phyloP scores from a whole-genome alignment of 2,329 filamentous ascomycete genomes.

The Botrytis porri region DNA sequence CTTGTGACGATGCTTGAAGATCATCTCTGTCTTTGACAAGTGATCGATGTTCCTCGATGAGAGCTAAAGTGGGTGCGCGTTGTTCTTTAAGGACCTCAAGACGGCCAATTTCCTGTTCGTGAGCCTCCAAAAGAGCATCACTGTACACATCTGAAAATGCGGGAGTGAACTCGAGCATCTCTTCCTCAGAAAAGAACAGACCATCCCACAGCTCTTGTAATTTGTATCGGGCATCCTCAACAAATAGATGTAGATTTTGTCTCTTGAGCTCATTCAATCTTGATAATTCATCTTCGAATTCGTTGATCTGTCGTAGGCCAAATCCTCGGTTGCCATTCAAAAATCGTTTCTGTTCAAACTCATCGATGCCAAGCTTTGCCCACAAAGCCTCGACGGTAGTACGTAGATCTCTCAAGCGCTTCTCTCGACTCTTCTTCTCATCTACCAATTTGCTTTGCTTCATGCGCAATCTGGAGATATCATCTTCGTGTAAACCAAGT shows the following conservation, averaged over 20 bases:
- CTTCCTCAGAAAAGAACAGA: conserved; percentile 92
- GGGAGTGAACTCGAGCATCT: conserved; percentile 97
- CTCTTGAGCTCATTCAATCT: conserved; percentile 89
- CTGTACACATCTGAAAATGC: conserved; percentile 97
- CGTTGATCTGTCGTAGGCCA: conserved; percentile 87
- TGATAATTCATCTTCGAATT: conserved; percentile 87
- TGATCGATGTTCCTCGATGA: conserved; percentile 79
- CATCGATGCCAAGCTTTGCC: conserved; percentile 82
- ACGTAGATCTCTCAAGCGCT: conserved; percentile 70
- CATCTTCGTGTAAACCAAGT: conserved; percentile 85
- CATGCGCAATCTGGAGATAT: conserved; percentile 67
- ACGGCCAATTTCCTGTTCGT: conserved; percentile 84
- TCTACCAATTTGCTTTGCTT: conserved; percentile 81
- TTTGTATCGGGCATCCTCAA: conserved; percentile 87
- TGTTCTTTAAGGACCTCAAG: conserved; percentile 82
- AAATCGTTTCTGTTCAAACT: conserved; percentile 80
- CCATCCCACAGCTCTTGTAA: conserved; percentile 94
- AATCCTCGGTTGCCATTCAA: conserved; percentile 85
- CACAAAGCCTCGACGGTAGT: conserved; percentile 79
- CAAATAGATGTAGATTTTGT: conserved; percentile 92
- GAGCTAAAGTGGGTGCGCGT: conserved; percentile 74
- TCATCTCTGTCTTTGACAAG: conserved; percentile 85
- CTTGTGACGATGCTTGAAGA: conserved; percentile 84
- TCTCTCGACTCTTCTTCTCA: conserved; percentile 84
- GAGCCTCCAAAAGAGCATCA: conserved; percentile 89